Evolutionary conservation across 768 basidiomycete genomes (phyloP).

Genomic region (Boletus rubescentipes): DNA sequence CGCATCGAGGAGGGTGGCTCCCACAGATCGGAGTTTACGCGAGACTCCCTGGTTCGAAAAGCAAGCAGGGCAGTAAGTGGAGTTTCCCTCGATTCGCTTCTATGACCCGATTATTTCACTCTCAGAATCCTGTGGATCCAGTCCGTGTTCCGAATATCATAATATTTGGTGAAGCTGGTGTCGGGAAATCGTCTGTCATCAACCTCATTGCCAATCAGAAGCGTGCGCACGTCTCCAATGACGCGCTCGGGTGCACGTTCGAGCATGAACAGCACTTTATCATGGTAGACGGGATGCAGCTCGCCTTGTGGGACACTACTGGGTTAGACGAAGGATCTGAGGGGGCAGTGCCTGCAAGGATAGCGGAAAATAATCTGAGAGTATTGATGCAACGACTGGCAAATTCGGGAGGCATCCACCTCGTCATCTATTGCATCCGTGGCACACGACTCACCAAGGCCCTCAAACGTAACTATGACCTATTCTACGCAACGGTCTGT

Average conservation of each 20-base stretch:
- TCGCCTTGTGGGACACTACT: not conserved
- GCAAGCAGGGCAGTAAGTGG: not conserved
- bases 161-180: constrained; percentile 3
- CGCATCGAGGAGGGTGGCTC: not conserved
- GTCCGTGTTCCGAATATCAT: not conserved
- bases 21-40: not conserved
- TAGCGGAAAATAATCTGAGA: not conserved
- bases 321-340: constrained; percentile 1
- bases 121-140: not conserved
- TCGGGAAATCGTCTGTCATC: constrained; percentile 9
- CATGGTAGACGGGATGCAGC: not conserved
- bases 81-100: not conserved
- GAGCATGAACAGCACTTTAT: not conserved
- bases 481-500: constrained; percentile 35
- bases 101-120: not conserved
- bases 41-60: not conserved
- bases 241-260: constrained; percentile 3
- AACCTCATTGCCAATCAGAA: constrained; percentile 6
- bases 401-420: not conserved
- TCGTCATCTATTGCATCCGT: not conserved
- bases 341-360: not conserved
- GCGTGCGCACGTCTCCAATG: not conserved
- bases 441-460: not conserved
- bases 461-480: constrained; percentile 31
- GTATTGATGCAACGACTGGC: not conserved